Percentiles rank a stretch among this genome's conserved stretches.
Evolutionary conservation across 2,329 filamentous ascomycete species (phyloP).

Genomic region (Scedosporium boydii): DNA sequence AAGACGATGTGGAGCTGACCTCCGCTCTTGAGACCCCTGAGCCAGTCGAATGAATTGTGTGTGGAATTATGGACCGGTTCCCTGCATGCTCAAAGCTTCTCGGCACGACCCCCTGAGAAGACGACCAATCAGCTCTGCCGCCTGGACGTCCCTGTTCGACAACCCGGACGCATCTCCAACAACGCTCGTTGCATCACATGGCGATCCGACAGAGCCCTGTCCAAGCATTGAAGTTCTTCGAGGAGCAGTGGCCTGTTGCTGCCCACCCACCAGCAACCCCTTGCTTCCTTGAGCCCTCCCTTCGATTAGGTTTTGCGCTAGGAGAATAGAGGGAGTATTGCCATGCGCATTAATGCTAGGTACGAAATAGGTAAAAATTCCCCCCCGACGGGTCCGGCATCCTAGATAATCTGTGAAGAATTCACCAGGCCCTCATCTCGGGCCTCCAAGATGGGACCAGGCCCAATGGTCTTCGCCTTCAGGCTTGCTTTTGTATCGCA

Average conservation of each 20-base stretch:
- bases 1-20: neutral
- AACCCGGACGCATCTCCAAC: constrained; percentile 3
- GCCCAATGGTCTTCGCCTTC: neutral
- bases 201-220: constrained; percentile 3
- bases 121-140: neutral
- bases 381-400: neutral
- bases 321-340: no score
- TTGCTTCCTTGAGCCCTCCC: neutral
- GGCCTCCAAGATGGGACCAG: neutral
- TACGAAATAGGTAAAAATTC: neutral
- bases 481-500: neutral
- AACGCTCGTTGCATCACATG: constrained; percentile 4
- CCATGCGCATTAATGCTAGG: neutral
- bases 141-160: neutral
- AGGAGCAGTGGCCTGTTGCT: no score
- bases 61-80: neutral
- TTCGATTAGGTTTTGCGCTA: no score
- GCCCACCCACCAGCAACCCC: no score
- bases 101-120: neutral
- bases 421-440: neutral
- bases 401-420: neutral
- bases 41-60: neutral
- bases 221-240: neutral
- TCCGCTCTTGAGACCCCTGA: neutral
- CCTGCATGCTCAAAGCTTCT: neutral